These are phyloP conservation scores for Saccharomycopsis olivae DNA, from an alignment of 805 yeast genomes.

Conservation along the genomic window DNA sequence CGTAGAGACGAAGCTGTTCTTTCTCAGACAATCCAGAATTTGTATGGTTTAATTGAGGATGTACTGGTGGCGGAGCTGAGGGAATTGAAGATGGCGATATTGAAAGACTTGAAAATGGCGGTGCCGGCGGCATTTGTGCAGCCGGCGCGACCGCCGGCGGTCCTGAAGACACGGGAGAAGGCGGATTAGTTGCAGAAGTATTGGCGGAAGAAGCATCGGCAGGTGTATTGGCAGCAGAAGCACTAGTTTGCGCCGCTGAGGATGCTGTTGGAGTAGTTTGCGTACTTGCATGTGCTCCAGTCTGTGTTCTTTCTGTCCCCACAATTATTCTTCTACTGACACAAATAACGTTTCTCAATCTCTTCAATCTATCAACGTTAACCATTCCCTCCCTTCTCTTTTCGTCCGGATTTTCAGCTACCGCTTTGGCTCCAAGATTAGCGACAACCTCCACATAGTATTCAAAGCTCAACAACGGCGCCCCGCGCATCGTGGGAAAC, in stretches of 20 bases:
- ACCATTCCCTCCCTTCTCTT: constrained; percentile 30
- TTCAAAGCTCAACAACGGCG: constrained; percentile 66
- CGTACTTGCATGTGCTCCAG: too few relatives aligned
- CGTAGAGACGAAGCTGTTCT: constrained; percentile 41
- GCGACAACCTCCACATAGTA: constrained; percentile 76
- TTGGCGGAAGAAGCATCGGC: too few relatives aligned
- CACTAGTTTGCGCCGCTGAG: too few relatives aligned
- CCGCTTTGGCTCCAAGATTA: constrained; percentile 55
- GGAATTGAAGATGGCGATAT: too few relatives aligned
- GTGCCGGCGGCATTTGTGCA: constrained; percentile 7
- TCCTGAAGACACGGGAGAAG: too few relatives aligned
- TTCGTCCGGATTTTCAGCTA: neutral
- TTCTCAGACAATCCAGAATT: constrained; percentile 37
- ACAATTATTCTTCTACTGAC: constrained; percentile 69
- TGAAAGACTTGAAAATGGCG: neutral
- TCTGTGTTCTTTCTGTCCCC: constrained; percentile 64
- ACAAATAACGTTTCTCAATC: constrained; percentile 70
- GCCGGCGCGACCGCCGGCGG: too few relatives aligned
- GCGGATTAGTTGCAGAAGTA: too few relatives aligned
- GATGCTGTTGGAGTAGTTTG: too few relatives aligned
- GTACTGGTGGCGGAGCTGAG: too few relatives aligned
- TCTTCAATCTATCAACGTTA: constrained; percentile 70
- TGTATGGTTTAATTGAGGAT: too few relatives aligned
- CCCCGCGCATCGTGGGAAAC: constrained; percentile 71
- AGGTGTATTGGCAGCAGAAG: too few relatives aligned